Evolutionary conservation across 2,329 filamentous ascomycete species (phyloP), one percentile per base, ranked within the genome.

Genomic region (Aureobasidium sp.): DNA sequence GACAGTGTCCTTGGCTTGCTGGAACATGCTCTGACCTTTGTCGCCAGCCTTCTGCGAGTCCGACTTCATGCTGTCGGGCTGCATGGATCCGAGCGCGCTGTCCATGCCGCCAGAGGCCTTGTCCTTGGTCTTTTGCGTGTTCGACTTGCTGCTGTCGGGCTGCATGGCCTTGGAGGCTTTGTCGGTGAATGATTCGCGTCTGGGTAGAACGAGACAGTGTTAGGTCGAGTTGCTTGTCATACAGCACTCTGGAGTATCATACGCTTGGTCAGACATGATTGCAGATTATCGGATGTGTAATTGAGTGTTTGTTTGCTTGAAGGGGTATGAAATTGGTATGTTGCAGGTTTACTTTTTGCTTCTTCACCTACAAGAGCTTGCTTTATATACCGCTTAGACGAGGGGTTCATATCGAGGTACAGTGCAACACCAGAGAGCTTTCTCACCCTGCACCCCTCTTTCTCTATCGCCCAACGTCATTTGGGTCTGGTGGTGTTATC

Each of bases 121-220:
- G 74, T 83, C 81, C 55, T 71, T 69, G 67, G 75, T 71, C 69
- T 77, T 70, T 69, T 81, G 74, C 67, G 75, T 69, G 65, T 73
- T 77, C 42, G 78, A 78, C 76, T 83, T 83, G 71, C 81, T 76
- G 67, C 76, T 79, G 73, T 83, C 78, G 61, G 81, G 81, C 66
- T 78, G 82, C 64, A 81, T 62, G 72, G 78, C 78, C 73, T 82
- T 78, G 58, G 70, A 63, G 65, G 72, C 73, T 72, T 83, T 80
- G 69, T 80, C 77, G 66, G 74, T 72, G 70, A 79, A 71, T 67
- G 71, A 72, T 74, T 83, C 81, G 74, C 80, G 80, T 66, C 77
- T 74, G 61, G 39, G 65, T 67, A 77, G 72, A 74, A 67, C 62
- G 68, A 62, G 70, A 79, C 78, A 75, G 3, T 30, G 53, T 45